A percentile compares a stretch with the other conserved stretches of the same genome.
Evolutionary conservation across 2,329 filamentous ascomycete species (phyloP).

Genomic region (Aspergillus uvarum): DNA sequence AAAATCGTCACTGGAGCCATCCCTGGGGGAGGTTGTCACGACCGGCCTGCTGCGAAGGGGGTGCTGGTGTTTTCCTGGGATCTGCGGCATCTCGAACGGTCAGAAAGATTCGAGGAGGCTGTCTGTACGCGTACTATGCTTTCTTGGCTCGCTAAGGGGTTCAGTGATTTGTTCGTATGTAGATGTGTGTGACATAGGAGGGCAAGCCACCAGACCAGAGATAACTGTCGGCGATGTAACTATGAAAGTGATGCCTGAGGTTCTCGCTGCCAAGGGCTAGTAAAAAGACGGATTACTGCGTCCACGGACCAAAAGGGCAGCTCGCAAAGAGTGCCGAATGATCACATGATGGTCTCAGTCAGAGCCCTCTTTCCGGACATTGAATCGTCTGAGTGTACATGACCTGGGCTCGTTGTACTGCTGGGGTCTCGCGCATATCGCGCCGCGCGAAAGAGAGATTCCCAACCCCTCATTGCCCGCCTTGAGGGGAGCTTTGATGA

Average conservation of each 20-base stretch:
- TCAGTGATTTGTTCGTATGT: neutral
- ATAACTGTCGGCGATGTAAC: neutral
- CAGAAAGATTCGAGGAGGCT: neutral
- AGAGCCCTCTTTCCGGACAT: too few species aligned
- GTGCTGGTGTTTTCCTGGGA: too few species aligned
- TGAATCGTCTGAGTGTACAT: too few species aligned
- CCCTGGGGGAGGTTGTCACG: neutral
- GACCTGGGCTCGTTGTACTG: too few species aligned
- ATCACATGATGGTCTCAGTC: too few species aligned
- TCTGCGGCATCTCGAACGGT: too few species aligned
- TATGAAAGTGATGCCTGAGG: neutral
- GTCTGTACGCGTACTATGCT: neutral
- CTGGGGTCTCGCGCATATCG: too few species aligned
- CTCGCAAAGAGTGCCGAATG: too few species aligned
- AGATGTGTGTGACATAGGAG: neutral
- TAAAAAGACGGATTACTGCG: neutral
- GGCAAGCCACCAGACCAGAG: neutral
- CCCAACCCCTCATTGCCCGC: too few species aligned
- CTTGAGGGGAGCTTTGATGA: too few species aligned
- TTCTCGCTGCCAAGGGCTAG: neutral
- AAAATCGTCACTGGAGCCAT: neutral
- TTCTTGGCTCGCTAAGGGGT: neutral
- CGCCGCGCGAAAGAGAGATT: too few species aligned
- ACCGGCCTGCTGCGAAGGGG: neutral
- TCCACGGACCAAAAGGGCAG: too few species aligned